Conservation (phyloP, 2,329 filamentous ascomycete genomes). For the Geosmithia flava region DNA sequence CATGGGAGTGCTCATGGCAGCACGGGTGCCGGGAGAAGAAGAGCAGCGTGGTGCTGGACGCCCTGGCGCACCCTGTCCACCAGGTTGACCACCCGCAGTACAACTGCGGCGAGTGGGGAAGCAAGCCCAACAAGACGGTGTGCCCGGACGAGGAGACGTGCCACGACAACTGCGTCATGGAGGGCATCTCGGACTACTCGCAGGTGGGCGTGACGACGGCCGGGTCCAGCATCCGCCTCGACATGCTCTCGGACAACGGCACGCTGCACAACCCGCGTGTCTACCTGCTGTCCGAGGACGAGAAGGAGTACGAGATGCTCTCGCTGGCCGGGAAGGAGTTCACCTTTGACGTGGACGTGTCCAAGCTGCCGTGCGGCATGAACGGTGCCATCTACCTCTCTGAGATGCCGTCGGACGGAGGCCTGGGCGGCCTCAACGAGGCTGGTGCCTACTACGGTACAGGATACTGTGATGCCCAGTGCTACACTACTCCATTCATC, state of each 20-base stretch:
- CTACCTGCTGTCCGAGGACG: constrained; percentile 42
- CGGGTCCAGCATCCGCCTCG: constrained; percentile 15
- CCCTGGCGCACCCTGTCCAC: constrained; percentile 31
- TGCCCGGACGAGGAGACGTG: constrained; percentile 38
- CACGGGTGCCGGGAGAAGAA: constrained; percentile 33
- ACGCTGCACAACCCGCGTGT: constrained; percentile 28
- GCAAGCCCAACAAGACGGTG: constrained; percentile 23
- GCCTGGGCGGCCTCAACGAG: constrained; percentile 37
- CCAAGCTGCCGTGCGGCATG: constrained; percentile 51
- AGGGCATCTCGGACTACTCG: constrained; percentile 35
- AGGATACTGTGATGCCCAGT: constrained; percentile 53
- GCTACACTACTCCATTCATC: constrained; percentile 36
- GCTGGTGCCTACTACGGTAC: constrained; percentile 49
- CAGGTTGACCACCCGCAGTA: constrained; percentile 18
- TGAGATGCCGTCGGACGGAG: constrained; percentile 45
- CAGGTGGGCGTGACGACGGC: constrained; percentile 17
- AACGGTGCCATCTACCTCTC: constrained; percentile 55
- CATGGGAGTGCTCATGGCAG: constrained; percentile 36
- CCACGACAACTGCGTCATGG: constrained; percentile 39
- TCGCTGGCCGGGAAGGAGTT: constrained; percentile 49
- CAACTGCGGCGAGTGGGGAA: constrained; percentile 19
- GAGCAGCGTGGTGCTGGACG: constrained; percentile 37
- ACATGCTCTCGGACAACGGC: constrained; percentile 12
- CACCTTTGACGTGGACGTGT: constrained; percentile 54
- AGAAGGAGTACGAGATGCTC: constrained; percentile 46